phyloP scores from a whole-genome alignment of 2,329 filamentous ascomycete genomes.

The Pseudogymnoascus sp. region DNA sequence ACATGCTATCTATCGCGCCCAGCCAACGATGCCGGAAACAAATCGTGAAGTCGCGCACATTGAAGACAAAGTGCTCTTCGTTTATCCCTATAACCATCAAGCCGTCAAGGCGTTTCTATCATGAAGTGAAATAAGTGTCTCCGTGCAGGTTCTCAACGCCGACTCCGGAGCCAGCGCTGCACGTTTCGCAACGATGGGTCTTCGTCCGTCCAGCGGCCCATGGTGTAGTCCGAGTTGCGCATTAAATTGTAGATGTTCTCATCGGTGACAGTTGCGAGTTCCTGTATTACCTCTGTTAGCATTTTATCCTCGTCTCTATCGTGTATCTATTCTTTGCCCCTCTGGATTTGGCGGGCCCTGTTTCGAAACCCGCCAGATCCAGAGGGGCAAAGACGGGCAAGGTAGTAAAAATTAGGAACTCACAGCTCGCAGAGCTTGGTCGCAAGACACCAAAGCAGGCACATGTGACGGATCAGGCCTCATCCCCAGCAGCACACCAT shows the following conservation, averaged over 20 bases:
- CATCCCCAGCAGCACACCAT: constrained; percentile 43
- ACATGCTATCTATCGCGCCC: constrained; percentile 1
- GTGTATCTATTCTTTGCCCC: no score
- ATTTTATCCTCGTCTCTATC: background rate
- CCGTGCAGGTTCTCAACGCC: constrained; percentile 17
- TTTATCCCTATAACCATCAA: background rate
- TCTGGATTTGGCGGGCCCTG: no score
- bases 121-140: background rate
- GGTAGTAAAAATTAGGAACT: constrained; percentile 22
- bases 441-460: constrained; percentile 43
- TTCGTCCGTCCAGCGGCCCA: constrained; percentile 55
- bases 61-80: background rate
- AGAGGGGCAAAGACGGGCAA: background rate
- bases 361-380: background rate
- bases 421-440: constrained; percentile 49
- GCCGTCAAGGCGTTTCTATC: constrained; percentile 7
- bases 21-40: background rate
- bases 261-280: constrained; percentile 49
- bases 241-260: constrained; percentile 49
- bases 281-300: constrained; percentile 31
- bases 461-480: constrained; percentile 40
- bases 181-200: constrained; percentile 50
- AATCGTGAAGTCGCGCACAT: background rate
- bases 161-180: constrained; percentile 48
- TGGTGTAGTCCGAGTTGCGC: constrained; percentile 41